A percentile compares a stretch with the other conserved stretches of the same genome.
Evolutionary conservation across 2,329 filamentous ascomycete species (phyloP).

Genomic region (Neoascochyta sp.): DNA sequence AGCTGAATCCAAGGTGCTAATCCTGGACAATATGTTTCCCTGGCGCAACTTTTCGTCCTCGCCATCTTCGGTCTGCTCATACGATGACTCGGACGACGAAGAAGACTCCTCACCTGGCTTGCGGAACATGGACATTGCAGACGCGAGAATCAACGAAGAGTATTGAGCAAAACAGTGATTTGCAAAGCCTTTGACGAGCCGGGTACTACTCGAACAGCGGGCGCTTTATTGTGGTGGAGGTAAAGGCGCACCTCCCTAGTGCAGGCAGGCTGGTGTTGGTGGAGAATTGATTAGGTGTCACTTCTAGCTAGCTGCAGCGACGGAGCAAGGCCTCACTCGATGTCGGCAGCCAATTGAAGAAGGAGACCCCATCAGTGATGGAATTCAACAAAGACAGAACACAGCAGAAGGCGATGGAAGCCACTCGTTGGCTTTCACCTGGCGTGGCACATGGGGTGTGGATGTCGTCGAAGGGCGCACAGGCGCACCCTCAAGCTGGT

Average conservation of each 20-base stretch:
- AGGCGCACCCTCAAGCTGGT: no score
- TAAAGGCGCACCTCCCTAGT: no score
- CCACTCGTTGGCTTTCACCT: constrained; percentile 27
- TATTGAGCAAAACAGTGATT: no score
- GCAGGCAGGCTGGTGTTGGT: no score
- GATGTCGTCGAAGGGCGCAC: no score
- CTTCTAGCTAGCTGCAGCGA: constrained; percentile 18
- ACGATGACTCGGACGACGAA: constrained; percentile 21
- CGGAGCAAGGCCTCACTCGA: constrained; percentile 18
- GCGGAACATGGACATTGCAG: constrained; percentile 34
- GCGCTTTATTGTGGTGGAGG: no score
- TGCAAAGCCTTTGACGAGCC: no score
- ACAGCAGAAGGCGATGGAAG: constrained; percentile 29
- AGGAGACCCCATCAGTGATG: constrained; percentile 24
- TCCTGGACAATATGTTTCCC: constrained; percentile 23
- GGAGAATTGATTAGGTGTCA: no score
- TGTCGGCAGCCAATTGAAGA: constrained; percentile 15
- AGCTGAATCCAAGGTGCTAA: constrained; percentile 28
- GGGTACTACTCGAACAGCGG: no score
- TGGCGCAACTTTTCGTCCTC: constrained; percentile 10
- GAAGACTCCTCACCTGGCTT: constrained; percentile 34
- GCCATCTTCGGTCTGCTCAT: constrained; percentile 20
- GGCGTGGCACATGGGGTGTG: no score
- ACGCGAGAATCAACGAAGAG: no score
- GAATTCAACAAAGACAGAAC: constrained; percentile 21